Evolutionary conservation across 495 filamentous ascomycete genomes (phyloP), one percentile per base, ranked within the genome.

Genomic region (Penicillium pancosmium): DNA sequence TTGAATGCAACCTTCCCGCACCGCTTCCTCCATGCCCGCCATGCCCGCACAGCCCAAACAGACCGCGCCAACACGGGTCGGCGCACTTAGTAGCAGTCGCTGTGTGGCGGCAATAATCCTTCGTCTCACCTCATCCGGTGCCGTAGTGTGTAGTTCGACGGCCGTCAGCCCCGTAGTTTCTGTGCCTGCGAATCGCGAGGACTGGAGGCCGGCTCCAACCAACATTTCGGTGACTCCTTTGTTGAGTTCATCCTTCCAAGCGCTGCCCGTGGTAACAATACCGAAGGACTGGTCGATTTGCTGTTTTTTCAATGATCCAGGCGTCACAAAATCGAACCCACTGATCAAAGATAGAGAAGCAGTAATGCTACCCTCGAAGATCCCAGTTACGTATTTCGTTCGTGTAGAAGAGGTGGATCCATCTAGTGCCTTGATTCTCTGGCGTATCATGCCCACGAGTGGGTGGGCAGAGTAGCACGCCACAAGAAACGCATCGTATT

Each of bases 381-480:
- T 97, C 5, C 93, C 94, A 0, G 88, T 86, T 4, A 93, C 88
- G 13, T 82, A 81, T 57, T 81, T 84, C 35, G 68, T 70, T 53
- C 56, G 60, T 9, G 58, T 35, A n/a, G 56, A 6, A 1, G 59
- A 31, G 50, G 16, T 64, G 55, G 48, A 36, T 21, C 66, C 56
- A 41, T 76, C 70, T 0, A 63, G 46, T 13, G 64, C 63, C 43
- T 33, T 48, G 35, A 76, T 77, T 58, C 72, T 60, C 15, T 80
- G 64, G 15, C 76, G 77, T 3, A 97, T 73, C 33, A 78, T 67
- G 0, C 80, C 69, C 10, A 96, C 89, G 4, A 97, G 84, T 0
- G 92, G 91, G 63, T 97, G 94, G 2, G 86, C 84, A 63, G 89
- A 93, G 73, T 90, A 98, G 77, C 93, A 98, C 41, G 91, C 91